Percentiles rank a stretch among this genome's conserved stretches.
Conservation (phyloP, 371 early-diverging fungal genomes). For the Lichtheimia ornata region DNA sequence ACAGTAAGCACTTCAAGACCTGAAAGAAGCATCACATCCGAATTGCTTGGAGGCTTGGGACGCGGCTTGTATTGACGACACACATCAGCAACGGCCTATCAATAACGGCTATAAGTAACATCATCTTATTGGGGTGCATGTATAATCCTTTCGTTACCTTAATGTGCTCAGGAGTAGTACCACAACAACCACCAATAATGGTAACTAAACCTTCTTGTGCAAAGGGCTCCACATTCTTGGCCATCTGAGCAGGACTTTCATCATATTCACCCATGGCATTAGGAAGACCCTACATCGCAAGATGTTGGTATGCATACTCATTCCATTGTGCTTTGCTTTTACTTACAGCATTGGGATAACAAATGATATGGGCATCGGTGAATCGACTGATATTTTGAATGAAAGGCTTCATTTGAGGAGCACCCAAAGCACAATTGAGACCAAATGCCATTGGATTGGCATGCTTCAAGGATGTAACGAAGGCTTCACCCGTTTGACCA, state of each 20-base stretch:
- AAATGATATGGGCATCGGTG: conserved; percentile 81
- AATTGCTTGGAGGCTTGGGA: conserved; percentile 61
- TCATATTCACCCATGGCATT: conserved; percentile 91
- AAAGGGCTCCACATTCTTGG: conserved; percentile 78
- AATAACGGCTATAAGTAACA: background rate
- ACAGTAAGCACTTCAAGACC: conserved; percentile 84
- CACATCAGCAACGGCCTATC: conserved; percentile 76
- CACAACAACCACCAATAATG: conserved; percentile 96
- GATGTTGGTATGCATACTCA: background rate
- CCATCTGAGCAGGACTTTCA: conserved; percentile 86
- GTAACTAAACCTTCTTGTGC: conserved; percentile 89
- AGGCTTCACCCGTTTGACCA: conserved; percentile 95
- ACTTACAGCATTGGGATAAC: conserved; percentile 91
- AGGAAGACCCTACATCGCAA: conserved; percentile 62
- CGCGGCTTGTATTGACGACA: conserved; percentile 79
- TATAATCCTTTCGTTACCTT: conserved; percentile 34
- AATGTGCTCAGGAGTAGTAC: conserved; percentile 93
- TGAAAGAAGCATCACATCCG: conserved; percentile 74
- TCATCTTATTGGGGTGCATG: background rate
- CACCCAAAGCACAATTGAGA: conserved; percentile 94
- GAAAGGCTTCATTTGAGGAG: conserved; percentile 94
- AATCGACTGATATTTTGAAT: conserved; percentile 85
- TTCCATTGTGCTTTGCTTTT: background rate
- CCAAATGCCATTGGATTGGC: conserved; percentile 88
- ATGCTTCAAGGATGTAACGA: conserved; percentile 81